phyloP scores from a whole-genome alignment of 352 stramenopile species.

The Pythium sp. region DNA sequence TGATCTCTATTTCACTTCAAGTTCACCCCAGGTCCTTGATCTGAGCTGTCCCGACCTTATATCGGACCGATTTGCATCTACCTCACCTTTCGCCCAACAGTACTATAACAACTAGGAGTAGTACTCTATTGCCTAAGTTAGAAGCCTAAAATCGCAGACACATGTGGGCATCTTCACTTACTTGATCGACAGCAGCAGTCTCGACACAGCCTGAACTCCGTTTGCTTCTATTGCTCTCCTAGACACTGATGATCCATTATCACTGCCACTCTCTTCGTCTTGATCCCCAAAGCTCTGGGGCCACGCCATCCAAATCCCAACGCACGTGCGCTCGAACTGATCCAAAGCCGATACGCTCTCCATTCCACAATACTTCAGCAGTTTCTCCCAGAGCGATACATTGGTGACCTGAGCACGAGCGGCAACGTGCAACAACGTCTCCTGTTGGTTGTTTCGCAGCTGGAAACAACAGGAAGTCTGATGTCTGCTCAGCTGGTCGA shows the following conservation, averaged over 20 bases:
- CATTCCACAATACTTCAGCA: slow-evolving; percentile 16
- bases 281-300: slow-evolving; percentile 9
- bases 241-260: not conserved
- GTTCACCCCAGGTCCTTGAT: too few relatives aligned
- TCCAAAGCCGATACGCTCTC: slow-evolving; percentile 6
- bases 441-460: slow-evolving; percentile 13
- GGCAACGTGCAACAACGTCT: slow-evolving; percentile 29
- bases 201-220: not conserved
- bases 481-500: slow-evolving; percentile 10
- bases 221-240: not conserved
- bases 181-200: slow-evolving; percentile 6
- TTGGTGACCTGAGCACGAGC: slow-evolving; percentile 27
- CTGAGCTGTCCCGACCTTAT: too few relatives aligned
- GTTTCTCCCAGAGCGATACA: slow-evolving; percentile 23
- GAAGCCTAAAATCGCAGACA: too few relatives aligned
- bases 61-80: too few relatives aligned
- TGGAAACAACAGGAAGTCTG: not conserved
- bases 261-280: not conserved
- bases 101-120: too few relatives aligned
- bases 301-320: slow-evolving; percentile 21
- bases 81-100: too few relatives aligned
- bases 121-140: too few relatives aligned
- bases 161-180: not conserved
- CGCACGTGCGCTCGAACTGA: slow-evolving; percentile 25
- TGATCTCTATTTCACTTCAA: too few relatives aligned